Base-by-base conservation (phyloP, 2,329 filamentous ascomycete genomes). In the Scedosporium dehoogii region DNA sequence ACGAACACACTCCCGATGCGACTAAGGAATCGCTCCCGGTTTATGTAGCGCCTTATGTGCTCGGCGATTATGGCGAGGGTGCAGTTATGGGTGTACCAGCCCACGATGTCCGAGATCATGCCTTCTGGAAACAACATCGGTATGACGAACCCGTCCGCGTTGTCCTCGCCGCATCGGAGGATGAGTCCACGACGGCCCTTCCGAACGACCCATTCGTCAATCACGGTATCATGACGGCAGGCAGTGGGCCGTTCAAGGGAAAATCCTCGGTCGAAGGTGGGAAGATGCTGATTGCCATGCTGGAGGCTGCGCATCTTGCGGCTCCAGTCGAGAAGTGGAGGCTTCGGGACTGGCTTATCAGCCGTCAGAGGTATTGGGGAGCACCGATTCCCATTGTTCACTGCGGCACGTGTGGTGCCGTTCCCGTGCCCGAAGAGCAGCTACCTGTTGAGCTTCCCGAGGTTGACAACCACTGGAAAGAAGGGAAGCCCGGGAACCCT, bases 61-160 rank as follows among this genome's bases (percentile, higher is more conserved):
- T 96, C 4, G 88, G 88, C 27, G 89, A 92, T 69, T 94, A 96
- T 67, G 91, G 91, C 16, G 89, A 92, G 67, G 91, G 91, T 1
- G 91, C 91, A 9, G 88, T 96, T 1, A 96, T 96, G 91, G 92
- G 92, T 53, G 92, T 96, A 6, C 92, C 92, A 0, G 92, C 87
- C 1, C 92, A 96, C 70, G 92, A 96, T 72, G 71, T 80, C 4
- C 83, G 91, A 60, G 92, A 96, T 68, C 80, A 89, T 73, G 82
- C 84, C 1, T 96, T 96, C 71, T 96, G 91, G 88, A 85, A 81
- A 67, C 78, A 86, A 63, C 91, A 96, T 66, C 78, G 82, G 33
- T 78, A 79, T 5, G 78, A 82, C 3, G 76, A 83, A 56, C 83
- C 84, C 2, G 80, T 92, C 33, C 79, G 83, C 2, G 74, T 84